These are phyloP conservation scores for Paspalum vaginatum DNA, from an alignment of 176 grass and related monocot genomes.

Conservation along the genomic window DNA sequence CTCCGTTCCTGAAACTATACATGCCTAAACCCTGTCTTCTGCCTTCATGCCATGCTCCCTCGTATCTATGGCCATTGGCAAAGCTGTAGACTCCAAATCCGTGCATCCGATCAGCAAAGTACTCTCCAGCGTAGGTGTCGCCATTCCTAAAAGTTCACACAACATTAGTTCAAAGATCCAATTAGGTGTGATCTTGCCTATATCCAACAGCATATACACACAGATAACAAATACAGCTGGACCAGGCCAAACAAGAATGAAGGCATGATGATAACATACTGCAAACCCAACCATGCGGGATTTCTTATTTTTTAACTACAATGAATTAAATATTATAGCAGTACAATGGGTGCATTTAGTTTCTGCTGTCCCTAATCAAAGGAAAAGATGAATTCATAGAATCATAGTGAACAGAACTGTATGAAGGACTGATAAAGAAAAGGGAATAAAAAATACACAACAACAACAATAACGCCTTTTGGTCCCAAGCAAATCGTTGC, in stretches of 20 bases:
- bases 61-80: conserved; percentile 95
- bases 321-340: conserved; percentile 1
- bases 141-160: conserved; percentile 69
- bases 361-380: conserved; percentile 13
- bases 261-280: conserved; percentile 1
- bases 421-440: neutral
- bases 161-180: conserved; percentile 42
- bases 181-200: neutral
- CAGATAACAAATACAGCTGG: neutral
- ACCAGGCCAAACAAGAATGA: conserved; percentile 19
- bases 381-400: neutral
- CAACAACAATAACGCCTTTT: neutral
- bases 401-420: neutral
- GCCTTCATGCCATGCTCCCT: conserved; percentile 98
- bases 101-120: conserved; percentile 98
- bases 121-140: conserved; percentile 90
- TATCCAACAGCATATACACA: neutral
- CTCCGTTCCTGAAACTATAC: conserved; percentile 97
- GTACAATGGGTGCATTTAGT: neutral
- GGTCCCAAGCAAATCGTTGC: neutral
- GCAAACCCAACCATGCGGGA: conserved; percentile 4
- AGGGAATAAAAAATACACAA: neutral
- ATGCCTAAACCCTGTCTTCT: conserved; percentile 95
- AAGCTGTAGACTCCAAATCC: conserved; percentile 97
- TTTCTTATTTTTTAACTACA: neutral